Evolutionary conservation across 352 stramenopile genomes (phyloP).

Genomic region (Pythium aquatile): DNA sequence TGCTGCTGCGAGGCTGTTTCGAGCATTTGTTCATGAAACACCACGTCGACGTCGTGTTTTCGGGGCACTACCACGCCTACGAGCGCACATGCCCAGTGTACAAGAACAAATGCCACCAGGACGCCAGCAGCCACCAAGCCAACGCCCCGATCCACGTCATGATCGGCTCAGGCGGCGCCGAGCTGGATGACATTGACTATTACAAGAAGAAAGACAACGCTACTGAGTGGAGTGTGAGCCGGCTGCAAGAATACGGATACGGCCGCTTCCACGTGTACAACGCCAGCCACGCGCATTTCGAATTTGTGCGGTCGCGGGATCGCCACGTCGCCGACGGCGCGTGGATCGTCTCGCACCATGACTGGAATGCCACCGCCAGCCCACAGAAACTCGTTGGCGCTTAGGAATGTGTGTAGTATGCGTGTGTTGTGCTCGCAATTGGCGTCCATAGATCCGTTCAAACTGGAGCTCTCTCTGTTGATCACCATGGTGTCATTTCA

Average conservation of each 20-base stretch:
- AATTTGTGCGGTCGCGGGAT: slow-evolving; percentile 38
- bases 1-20: slow-evolving; percentile 18
- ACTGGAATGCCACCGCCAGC: slow-evolving; percentile 24
- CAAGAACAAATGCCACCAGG: slow-evolving; percentile 26
- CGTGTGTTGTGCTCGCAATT: background rate
- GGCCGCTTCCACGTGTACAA: slow-evolving; percentile 42
- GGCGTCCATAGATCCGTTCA: no score
- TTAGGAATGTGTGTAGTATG: background rate
- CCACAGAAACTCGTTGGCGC: background rate
- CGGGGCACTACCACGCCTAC: slow-evolving; percentile 36
- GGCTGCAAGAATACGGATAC: slow-evolving; percentile 38
- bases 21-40: slow-evolving; percentile 29
- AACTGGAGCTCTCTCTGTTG: no score
- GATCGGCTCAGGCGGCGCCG: slow-evolving; percentile 42
- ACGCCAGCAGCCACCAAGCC: slow-evolving; percentile 8
- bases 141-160: slow-evolving; percentile 39
- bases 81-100: slow-evolving; percentile 33
- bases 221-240: slow-evolving; percentile 27
- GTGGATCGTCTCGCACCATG: slow-evolving; percentile 37
- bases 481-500: no score
- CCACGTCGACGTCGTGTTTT: slow-evolving; percentile 31
- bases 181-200: slow-evolving; percentile 36
- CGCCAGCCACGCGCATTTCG: slow-evolving; percentile 35
- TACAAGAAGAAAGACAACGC: background rate
- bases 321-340: slow-evolving; percentile 30